Percentiles rank a stretch among this genome's conserved stretches.
phyloP scores from a whole-genome alignment of 1,284 basidiomycete species.

The Uromyces viciae-fabae region DNA sequence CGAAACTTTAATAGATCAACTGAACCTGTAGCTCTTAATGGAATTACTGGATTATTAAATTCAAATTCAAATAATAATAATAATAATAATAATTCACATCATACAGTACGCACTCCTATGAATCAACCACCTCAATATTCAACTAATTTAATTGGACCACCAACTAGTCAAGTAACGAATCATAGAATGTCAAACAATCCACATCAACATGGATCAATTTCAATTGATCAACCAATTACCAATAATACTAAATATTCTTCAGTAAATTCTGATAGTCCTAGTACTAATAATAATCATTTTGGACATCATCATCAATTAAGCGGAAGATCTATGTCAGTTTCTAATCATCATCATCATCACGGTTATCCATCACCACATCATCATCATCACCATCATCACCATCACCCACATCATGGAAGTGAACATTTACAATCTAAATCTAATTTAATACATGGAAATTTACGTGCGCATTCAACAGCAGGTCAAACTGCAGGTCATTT shows the following conservation, averaged over 20 bases:
- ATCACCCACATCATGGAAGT: conserved; percentile 1
- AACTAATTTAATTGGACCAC: neutral
- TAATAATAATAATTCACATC: conserved; percentile 2
- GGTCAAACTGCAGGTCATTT: neutral
- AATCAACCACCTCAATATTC: conserved; percentile 31
- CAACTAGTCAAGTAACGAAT: neutral
- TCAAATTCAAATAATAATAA: conserved; percentile 10
- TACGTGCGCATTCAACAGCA: neutral
- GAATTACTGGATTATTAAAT: conserved; percentile 31
- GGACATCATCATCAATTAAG: neutral
- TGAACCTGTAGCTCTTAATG: conserved; percentile 13
- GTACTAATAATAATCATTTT: conserved; percentile 25
- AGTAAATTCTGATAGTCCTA: conserved; percentile 7
- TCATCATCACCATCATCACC: conserved; percentile 20
- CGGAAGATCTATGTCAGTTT: conserved; percentile 11
- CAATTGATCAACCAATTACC: neutral
- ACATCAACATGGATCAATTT: conserved; percentile 5
- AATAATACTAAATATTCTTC: neutral
- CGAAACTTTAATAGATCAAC: conserved; percentile 15
- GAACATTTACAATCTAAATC: conserved; percentile 18
- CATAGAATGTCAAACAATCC: neutral
- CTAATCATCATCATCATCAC: conserved; percentile 25
- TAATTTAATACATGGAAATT: neutral
- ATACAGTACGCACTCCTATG: neutral
- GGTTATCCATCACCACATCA: conserved; percentile 28